A percentile compares a stretch with the other conserved stretches of the same genome.
Evolutionary conservation across 1,284 basidiomycete genomes (phyloP).

Genomic region (Coniferiporia weirii): DNA sequence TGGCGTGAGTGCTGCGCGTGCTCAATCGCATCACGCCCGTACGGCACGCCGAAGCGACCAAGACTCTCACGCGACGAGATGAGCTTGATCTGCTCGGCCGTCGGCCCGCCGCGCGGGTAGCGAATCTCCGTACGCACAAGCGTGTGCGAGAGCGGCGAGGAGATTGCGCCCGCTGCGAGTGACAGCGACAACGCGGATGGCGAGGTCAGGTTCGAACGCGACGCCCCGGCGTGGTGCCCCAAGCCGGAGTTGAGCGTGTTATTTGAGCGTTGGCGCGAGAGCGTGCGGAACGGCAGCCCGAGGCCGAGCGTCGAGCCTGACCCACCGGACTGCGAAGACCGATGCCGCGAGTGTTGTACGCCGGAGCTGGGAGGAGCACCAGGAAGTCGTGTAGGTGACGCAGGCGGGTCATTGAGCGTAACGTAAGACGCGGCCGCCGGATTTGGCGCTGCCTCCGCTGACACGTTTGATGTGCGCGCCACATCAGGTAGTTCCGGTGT

Average conservation of each 20-base stretch:
- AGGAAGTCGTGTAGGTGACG: background rate
- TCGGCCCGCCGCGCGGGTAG: conserved; percentile 44
- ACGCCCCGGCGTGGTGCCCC: background rate
- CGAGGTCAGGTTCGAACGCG: conserved; percentile 26
- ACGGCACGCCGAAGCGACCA: conserved; percentile 46
- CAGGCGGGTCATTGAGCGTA: conserved; percentile 4
- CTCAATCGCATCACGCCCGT: conserved; percentile 32
- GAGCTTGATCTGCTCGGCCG: conserved; percentile 47
- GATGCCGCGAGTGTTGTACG: conserved; percentile 23
- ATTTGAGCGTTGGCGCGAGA: conserved; percentile 25
- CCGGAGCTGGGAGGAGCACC: background rate
- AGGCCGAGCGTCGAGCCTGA: conserved; percentile 33
- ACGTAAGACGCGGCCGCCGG: background rate
- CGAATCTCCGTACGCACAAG: conserved; percentile 43
- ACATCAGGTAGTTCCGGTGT: background rate
- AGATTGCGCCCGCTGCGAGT: conserved; percentile 29
- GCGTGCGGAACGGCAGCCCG: conserved; percentile 22
- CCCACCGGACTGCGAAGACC: conserved; percentile 28
- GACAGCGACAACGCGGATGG: conserved; percentile 41
- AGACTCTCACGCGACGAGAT: conserved; percentile 43
- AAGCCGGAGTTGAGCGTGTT: background rate
- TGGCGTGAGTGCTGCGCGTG: conserved; percentile 7
- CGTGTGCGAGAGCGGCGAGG: conserved; percentile 46
- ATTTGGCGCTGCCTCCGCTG: background rate
- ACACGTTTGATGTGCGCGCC: background rate